Evolutionary conservation across 2,329 filamentous ascomycete genomes (phyloP).

Genomic region (Aureobasidium sp.): DNA sequence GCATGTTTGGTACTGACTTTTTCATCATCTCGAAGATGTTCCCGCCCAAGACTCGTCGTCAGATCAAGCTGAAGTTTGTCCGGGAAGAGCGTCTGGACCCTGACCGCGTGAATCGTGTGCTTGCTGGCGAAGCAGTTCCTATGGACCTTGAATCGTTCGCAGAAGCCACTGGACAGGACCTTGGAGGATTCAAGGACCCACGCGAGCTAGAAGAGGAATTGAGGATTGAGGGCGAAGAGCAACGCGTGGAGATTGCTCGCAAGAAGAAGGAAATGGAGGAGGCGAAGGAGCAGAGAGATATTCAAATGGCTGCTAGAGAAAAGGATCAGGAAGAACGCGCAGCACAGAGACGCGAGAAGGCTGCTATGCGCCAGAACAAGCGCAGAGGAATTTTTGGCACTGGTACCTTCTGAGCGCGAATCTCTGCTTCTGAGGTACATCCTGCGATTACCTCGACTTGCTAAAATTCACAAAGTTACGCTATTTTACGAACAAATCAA

Average conservation of each 20-base stretch:
- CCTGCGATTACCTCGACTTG: neutral
- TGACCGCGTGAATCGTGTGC: conserved; percentile 54
- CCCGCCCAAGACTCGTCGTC: conserved; percentile 60
- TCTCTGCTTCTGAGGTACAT: neutral
- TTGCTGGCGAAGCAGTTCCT: conserved; percentile 42
- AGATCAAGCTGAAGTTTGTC: conserved; percentile 77
- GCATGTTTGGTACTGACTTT: conserved; percentile 78
- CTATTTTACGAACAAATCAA: neutral
- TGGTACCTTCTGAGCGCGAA: conserved; percentile 17
- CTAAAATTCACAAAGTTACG: neutral
- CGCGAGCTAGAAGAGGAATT: conserved; percentile 31
- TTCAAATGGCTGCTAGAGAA: conserved; percentile 27
- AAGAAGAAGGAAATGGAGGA: conserved; percentile 32
- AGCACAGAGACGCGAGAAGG: conserved; percentile 26
- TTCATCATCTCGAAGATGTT: conserved; percentile 74
- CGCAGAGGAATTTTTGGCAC: conserved; percentile 22
- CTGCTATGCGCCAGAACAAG: conserved; percentile 18
- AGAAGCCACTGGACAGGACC: conserved; percentile 29
- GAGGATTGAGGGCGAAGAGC: conserved; percentile 24
- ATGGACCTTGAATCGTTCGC: conserved; percentile 38
- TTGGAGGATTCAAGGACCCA: conserved; percentile 33
- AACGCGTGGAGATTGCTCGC: conserved; percentile 28
- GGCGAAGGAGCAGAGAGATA: conserved; percentile 26
- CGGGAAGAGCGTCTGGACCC: conserved; percentile 67
- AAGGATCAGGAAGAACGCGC: conserved; percentile 26